Percentiles rank a stretch among this genome's conserved stretches.
Evolutionary conservation across 495 filamentous ascomycete species (phyloP).

Genomic region (Tirmania nivea): DNA sequence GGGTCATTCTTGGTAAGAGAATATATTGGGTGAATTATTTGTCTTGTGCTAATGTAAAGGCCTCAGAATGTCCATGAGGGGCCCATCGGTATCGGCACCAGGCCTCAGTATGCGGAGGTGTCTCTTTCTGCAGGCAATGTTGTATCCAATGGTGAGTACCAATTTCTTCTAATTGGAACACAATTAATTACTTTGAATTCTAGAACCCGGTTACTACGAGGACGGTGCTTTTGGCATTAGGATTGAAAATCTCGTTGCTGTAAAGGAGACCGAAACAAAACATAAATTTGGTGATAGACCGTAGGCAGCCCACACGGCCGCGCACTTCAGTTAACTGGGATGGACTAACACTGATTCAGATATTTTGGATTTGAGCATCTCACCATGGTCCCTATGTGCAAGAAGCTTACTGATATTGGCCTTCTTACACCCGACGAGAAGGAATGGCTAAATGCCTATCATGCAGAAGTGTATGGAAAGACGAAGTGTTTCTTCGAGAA

Average conservation of each 20-base stretch:
- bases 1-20: conserved; percentile 51
- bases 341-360: neutral
- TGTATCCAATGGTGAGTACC: conserved; percentile 45
- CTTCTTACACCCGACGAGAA: conserved; percentile 59
- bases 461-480: conserved; percentile 59
- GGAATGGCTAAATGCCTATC: conserved; percentile 72
- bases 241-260: conserved; percentile 87
- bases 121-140: conserved; percentile 79
- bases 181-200: neutral
- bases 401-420: conserved; percentile 59
- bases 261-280: conserved; percentile 63
- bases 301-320: neutral
- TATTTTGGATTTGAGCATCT: conserved; percentile 92
- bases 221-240: conserved; percentile 95
- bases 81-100: conserved; percentile 84
- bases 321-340: too few species aligned
- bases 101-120: conserved; percentile 80
- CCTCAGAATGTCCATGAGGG: conserved; percentile 84
- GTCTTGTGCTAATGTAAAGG: neutral
- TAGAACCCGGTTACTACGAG: conserved; percentile 93
- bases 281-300: conserved; percentile 82
- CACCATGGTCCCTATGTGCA: conserved; percentile 83
- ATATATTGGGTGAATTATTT: neutral
- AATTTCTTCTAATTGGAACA: neutral
- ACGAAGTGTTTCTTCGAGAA: conserved; percentile 60